Base-by-base conservation (phyloP, 305 asterid species). In the Andrographis paniculata region DNA sequence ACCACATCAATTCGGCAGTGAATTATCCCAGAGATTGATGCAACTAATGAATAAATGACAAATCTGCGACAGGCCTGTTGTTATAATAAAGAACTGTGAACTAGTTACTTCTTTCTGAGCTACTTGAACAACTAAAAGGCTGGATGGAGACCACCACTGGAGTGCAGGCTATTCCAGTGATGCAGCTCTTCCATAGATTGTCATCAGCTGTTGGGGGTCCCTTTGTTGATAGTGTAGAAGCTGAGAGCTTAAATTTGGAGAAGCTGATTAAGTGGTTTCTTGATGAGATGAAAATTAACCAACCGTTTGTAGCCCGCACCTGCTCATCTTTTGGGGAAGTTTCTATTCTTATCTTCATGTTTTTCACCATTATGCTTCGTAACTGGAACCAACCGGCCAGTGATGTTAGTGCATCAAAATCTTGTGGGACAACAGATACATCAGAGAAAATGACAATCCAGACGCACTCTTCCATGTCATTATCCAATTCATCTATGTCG, bases 171-270 rank as follows among this genome's bases (percentile, higher is more conserved):
- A 80, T 92, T 72, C 99, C 97, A 31, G 75, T 92, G 53, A 84
- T 92, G 95, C 99, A 92, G 73, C 86, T 92, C 49, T 79, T 92
- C 67, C 79, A 84, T 69, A 76, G 97, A 71, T 57, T 92, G 74
- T 76, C 99, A 20, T 92, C 99, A 27, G 94, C 99, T 53, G 62
- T 75, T 52, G 99, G 99, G 35, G 95, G 99, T 57, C 99, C 99
- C 42, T 92, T 92, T 63, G 79, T 74, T 38, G 84, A 78, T 48
- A 57, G 82, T 47, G 45, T 73, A 36, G 94, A 69, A 69, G 70
- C 74, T 55, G 94, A 78, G 68, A 76, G 79, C 67, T 67, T 78
- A 64, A 80, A 80, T 76, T 62, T 92, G 92, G 97, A 84, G 75
- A 82, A 71, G 67, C 73, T 92, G 70, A 76, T 82, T 40, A 82